Evolutionary conservation across 306 rosid genomes (phyloP), one percentile per base, ranked within the genome.

Genomic region (Dryas drummondii): DNA sequence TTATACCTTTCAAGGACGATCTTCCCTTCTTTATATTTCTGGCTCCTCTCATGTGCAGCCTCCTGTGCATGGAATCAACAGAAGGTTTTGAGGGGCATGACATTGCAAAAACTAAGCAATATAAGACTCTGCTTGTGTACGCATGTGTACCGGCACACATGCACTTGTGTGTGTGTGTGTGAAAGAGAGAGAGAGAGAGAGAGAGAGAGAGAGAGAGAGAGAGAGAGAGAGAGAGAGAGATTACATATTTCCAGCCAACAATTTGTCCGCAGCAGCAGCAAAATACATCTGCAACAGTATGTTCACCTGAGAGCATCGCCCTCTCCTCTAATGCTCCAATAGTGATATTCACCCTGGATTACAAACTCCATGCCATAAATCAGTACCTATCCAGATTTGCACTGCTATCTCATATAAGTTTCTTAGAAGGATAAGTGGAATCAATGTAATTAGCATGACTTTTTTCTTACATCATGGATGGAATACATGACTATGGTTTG

Each of bases 241-340:
- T 72, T 89, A 93, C 94, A 73, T 93, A 93, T 93, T 93, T 93
- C 98, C 98, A 93, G 68, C 98, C 98, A n/a, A 91, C 82, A 40
- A 89, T 91, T 78, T 93, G 97, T 63, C 98, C 96, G 75, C 98
- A 93, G 60, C 78, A 79, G 84, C 98, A 93, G 85, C 97, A 93
- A 88, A 89, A 91, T 62, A 87, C 84, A 71, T 93, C 98, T 1
- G 87, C 89, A 57, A 93, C 97, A 27, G 88, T 87, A 81, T 91
- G 98, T 77, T 86, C 45, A 79, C 98, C 97, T 12, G 98, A 93
- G 42, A 87, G 81, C 97, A 93, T 93, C 81, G 62, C 2, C 86
- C 97, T 88, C 78, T 91, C 94, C 86, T 88, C 97, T 11, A 72
- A 77, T 46, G 77, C 80, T 70, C 98, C 98, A 11, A 68, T 61